Conservation (phyloP, 345 rosid genomes). For the Lumnitzera littorea region DNA sequence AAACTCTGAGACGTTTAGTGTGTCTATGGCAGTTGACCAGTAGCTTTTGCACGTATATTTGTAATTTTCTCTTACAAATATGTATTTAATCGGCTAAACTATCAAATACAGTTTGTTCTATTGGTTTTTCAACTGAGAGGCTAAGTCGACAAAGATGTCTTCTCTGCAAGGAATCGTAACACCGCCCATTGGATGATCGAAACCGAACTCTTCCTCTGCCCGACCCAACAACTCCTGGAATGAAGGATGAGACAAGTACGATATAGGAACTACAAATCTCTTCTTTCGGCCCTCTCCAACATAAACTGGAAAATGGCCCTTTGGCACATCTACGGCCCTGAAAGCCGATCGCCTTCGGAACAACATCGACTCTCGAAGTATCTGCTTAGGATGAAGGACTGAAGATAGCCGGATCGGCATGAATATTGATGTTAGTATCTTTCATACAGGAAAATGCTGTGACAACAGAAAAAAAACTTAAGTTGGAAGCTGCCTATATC, state of each 20-base stretch:
- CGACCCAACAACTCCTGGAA: constrained; percentile 26
- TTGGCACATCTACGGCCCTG: constrained; percentile 11
- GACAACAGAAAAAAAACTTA: too few species aligned
- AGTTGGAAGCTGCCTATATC: too few species aligned
- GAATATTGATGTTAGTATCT: too few species aligned
- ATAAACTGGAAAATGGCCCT: constrained; percentile 27
- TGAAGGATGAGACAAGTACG: constrained; percentile 21
- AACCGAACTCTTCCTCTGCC: constrained; percentile 35
- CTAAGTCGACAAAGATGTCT: constrained; percentile 20
- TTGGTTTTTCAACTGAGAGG: background rate
- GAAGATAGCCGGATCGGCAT: constrained; percentile 1
- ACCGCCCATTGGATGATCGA: constrained; percentile 32
- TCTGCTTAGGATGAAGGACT: constrained; percentile 9
- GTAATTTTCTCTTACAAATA: too few species aligned
- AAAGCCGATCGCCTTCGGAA: background rate
- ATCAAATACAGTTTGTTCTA: too few species aligned
- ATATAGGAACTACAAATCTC: constrained; percentile 28
- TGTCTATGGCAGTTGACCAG: too few species aligned
- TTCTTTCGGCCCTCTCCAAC: constrained; percentile 31
- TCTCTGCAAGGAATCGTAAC: constrained; percentile 33
- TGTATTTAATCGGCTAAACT: too few species aligned
- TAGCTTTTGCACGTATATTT: too few species aligned
- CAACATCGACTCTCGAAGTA: background rate
- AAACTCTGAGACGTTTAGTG: too few species aligned
- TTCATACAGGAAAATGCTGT: too few species aligned